Evolutionary conservation across 495 filamentous ascomycete species (phyloP).

Genomic region (Aspergillus nidulans): DNA sequence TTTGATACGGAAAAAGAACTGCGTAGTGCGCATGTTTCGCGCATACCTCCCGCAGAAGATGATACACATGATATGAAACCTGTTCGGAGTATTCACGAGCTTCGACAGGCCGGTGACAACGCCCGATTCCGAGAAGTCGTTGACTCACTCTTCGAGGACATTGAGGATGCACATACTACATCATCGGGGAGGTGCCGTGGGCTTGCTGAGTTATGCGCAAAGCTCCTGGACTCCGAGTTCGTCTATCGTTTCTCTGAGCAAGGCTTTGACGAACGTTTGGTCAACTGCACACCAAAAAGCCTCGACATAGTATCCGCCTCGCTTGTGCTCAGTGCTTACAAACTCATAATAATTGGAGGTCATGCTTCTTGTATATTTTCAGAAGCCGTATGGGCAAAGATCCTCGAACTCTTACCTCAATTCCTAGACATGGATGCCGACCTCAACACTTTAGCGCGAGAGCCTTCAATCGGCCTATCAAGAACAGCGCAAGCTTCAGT

Average conservation of each 20-base stretch:
- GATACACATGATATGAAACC: slow-evolving; percentile 48
- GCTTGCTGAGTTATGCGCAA: slow-evolving; percentile 67
- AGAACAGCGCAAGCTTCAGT: slow-evolving; percentile 29
- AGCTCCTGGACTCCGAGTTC: slow-evolving; percentile 63
- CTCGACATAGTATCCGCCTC: slow-evolving; percentile 30
- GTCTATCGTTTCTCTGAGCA: slow-evolving; percentile 70
- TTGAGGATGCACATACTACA: slow-evolving; percentile 55
- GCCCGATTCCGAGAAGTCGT: slow-evolving; percentile 75
- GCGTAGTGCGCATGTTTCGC: background rate
- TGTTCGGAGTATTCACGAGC: slow-evolving; percentile 83
- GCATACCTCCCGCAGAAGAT: slow-evolving; percentile 33
- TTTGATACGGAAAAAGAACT: background rate
- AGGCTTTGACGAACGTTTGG: slow-evolving; percentile 63
- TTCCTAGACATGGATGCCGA: slow-evolving; percentile 28
- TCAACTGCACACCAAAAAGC: slow-evolving; percentile 32
- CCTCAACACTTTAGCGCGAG: slow-evolving; percentile 18
- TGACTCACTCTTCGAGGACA: slow-evolving; percentile 78
- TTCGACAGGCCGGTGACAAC: slow-evolving; percentile 81
- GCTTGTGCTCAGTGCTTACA: slow-evolving; percentile 32
- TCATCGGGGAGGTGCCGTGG: slow-evolving; percentile 45
- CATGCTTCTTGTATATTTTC: slow-evolving; percentile 26
- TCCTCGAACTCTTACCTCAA: slow-evolving; percentile 24
- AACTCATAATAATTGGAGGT: slow-evolving; percentile 22
- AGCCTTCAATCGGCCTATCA: slow-evolving; percentile 21
- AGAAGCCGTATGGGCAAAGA: slow-evolving; percentile 29